Percentiles rank a stretch among this genome's conserved stretches.
phyloP scores from a whole-genome alignment of 73 alveolate genomes.

The Effrenium voratum region DNA sequence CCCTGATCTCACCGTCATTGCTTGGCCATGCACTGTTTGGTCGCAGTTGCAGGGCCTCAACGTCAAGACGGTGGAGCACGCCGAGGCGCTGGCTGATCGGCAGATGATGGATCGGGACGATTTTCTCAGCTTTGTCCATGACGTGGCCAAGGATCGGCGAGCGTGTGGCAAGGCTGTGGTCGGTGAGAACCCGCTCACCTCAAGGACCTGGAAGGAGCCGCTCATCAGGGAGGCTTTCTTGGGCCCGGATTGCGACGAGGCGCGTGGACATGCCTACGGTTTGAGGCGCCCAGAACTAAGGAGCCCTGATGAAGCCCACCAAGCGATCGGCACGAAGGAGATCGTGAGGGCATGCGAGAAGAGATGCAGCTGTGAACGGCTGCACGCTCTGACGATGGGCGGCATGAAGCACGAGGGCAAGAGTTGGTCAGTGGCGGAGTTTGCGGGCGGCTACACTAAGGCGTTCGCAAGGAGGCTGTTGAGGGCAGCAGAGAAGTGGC shows the following conservation, averaged over 20 bases:
- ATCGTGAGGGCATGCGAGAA: background rate
- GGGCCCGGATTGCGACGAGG: background rate
- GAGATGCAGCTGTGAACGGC: background rate
- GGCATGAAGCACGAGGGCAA: background rate
- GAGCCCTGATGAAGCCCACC: background rate
- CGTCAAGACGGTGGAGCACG: background rate
- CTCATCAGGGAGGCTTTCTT: background rate
- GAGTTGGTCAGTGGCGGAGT: background rate
- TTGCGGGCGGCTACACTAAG: conserved; percentile 35
- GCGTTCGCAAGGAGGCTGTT: background rate
- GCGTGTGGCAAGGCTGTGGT: background rate
- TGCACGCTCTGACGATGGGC: background rate
- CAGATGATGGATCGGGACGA: background rate
- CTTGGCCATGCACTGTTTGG: no score
- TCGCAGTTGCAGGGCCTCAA: background rate
- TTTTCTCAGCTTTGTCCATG: background rate
- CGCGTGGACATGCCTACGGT: background rate
- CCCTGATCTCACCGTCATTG: no score
- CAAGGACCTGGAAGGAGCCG: conserved; percentile 22
- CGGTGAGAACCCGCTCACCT: background rate
- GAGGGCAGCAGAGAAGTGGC: background rate
- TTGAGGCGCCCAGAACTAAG: background rate
- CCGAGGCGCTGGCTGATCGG: background rate
- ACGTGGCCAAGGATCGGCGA: background rate
- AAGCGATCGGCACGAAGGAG: background rate